Percentiles rank a stretch among this genome's conserved stretches.
These are phyloP conservation scores for Boletus fagicola DNA, from an alignment of 768 basidiomycete genomes.

Conservation along the genomic window DNA sequence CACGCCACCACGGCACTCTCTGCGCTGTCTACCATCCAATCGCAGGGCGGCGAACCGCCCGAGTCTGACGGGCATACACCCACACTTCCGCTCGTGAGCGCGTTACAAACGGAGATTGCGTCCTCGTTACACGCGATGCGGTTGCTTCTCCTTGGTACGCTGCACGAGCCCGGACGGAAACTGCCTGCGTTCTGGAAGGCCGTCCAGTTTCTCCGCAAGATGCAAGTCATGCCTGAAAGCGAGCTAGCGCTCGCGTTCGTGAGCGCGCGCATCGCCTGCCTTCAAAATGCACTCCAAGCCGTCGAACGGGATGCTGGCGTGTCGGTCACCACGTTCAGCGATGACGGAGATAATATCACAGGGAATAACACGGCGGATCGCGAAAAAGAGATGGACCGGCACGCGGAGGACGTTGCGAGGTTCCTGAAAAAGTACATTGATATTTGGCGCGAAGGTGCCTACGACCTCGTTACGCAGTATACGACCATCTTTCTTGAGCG, in stretches of 20 bases:
- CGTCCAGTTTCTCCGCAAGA: constrained; percentile 80
- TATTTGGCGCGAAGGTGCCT: constrained; percentile 86
- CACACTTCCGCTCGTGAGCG: constrained; percentile 35
- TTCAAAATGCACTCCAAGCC: constrained; percentile 55
- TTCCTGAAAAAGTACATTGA: constrained; percentile 88
- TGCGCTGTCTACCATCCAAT: constrained; percentile 38
- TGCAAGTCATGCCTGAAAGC: constrained; percentile 68
- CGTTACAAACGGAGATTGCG: constrained; percentile 65
- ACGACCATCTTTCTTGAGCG: constrained; percentile 85
- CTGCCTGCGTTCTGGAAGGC: constrained; percentile 89
- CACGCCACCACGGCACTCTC: constrained; percentile 59
- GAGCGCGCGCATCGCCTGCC: constrained; percentile 64
- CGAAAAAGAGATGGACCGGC: constrained; percentile 51
- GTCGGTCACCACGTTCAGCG: constrained; percentile 28
- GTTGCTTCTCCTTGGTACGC: constrained; percentile 68
- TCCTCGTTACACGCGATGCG: constrained; percentile 67
- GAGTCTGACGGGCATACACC: constrained; percentile 39
- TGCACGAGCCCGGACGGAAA: constrained; percentile 81
- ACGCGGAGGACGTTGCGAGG: constrained; percentile 68
- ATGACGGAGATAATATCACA: constrained; percentile 11
- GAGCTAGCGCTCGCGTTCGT: constrained; percentile 88
- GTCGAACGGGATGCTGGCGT: constrained; percentile 43
- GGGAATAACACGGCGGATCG: constrained; percentile 30
- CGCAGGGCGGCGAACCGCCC: constrained; percentile 37
- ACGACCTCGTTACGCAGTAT: constrained; percentile 89